A percentile compares a stretch with the other conserved stretches of the same genome.
Conservation (phyloP, 495 filamentous ascomycete species). For the Lepraria neglecta region DNA sequence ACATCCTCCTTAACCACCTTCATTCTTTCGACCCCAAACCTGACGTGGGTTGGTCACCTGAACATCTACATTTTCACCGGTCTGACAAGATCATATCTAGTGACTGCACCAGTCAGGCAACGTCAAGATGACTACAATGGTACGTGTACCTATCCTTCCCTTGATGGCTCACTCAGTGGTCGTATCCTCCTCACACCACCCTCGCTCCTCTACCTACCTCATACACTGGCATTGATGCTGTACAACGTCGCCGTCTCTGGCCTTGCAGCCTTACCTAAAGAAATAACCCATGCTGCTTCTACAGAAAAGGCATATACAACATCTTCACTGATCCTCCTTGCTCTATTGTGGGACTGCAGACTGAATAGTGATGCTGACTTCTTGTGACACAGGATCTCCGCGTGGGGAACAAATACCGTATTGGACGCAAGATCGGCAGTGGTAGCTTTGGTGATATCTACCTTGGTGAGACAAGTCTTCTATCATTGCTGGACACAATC, state of each 20-base stretch:
- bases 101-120: slow-evolving; percentile 28
- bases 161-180: slow-evolving; percentile 22
- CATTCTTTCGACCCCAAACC: not conserved
- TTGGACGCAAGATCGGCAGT: slow-evolving; percentile 98
- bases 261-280: slow-evolving; percentile 13
- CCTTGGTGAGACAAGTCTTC: slow-evolving; percentile 55
- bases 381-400: slow-evolving; percentile 71
- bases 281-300: not conserved
- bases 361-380: slow-evolving; percentile 32
- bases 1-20: slow-evolving; percentile 20
- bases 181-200: not conserved
- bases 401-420: slow-evolving; percentile 99
- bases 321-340: not conserved
- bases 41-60: slow-evolving; percentile 10
- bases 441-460: slow-evolving; percentile 99
- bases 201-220: slow-evolving; percentile 14
- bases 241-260: slow-evolving; percentile 17
- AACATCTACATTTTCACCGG: not conserved
- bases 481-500: not conserved
- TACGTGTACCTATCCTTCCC: slow-evolving; percentile 35
- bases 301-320: slow-evolving; percentile 15
- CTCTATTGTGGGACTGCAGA: not conserved
- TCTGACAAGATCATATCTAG: slow-evolving; percentile 25
- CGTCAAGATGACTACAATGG: slow-evolving; percentile 48
- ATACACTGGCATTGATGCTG: slow-evolving; percentile 4